Conservation (phyloP, 176 grass and related monocot species). For the Saccharum officinarum region DNA sequence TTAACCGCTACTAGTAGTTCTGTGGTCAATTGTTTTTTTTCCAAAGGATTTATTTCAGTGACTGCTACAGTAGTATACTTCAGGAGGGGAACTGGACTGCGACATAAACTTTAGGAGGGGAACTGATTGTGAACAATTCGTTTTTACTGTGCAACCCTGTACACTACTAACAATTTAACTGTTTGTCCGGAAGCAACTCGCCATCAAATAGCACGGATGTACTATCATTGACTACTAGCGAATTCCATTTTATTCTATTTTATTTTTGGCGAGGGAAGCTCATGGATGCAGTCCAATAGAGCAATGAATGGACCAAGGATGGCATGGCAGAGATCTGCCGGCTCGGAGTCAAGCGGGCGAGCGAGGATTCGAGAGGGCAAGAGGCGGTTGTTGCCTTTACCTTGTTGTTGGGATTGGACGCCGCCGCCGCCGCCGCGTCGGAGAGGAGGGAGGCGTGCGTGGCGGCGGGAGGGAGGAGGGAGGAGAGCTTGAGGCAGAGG, state of each 20-base stretch:
- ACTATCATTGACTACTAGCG: no score
- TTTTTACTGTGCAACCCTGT: background rate
- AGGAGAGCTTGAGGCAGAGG: conserved; percentile 76
- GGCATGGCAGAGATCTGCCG: background rate
- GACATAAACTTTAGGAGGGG: no score
- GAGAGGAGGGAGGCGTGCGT: conserved; percentile 5
- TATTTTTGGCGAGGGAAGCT: no score
- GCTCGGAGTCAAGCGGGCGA: background rate
- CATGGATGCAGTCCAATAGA: background rate
- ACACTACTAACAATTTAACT: no score
- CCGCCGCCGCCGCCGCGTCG: background rate
- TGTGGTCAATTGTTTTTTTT: background rate
- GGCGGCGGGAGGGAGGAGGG: conserved; percentile 49
- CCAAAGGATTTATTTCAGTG: no score
- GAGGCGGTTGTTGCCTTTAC: background rate
- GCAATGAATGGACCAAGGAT: background rate
- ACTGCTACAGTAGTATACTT: no score
- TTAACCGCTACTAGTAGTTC: background rate
- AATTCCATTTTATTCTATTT: no score
- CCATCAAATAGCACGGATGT: no score
- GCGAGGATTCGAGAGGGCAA: background rate
- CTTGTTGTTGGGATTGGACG: conserved; percentile 15
- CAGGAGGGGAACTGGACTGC: no score
- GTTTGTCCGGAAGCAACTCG: no score
- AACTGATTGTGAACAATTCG: no score